These are phyloP conservation scores for maize (Zea mays) DNA, from an alignment of 176 grass and related monocot species.

Conservation along the genomic window Zm-B73-REFERENCE-NAM-5.0 NC_050097.1:30613501-30614000, in stretches of 20 bases:
- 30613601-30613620: background rate
- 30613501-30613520: background rate
- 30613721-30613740: too few species aligned
- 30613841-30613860: constrained; percentile 29
- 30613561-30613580: background rate
- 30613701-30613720: background rate
- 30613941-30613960: background rate
- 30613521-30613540: constrained; percentile 3
- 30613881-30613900: constrained; percentile 12
- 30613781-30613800: constrained; percentile 16
- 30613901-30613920: constrained; percentile 42
- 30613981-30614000: too few species aligned
- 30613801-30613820: constrained; percentile 32
- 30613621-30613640: background rate
- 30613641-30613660: background rate
- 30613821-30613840: background rate
- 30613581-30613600: background rate
- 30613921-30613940: background rate
- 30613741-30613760: background rate
- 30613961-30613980: too few species aligned
- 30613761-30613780: constrained; percentile 11
- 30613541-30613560: background rate
- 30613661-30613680: background rate
- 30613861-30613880: constrained; percentile 18
- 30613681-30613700: background rate